Evolutionary conservation across 2,329 filamentous ascomycete genomes (phyloP), one percentile per base, ranked within the genome.

Genomic region (Colletotrichum sp.): DNA sequence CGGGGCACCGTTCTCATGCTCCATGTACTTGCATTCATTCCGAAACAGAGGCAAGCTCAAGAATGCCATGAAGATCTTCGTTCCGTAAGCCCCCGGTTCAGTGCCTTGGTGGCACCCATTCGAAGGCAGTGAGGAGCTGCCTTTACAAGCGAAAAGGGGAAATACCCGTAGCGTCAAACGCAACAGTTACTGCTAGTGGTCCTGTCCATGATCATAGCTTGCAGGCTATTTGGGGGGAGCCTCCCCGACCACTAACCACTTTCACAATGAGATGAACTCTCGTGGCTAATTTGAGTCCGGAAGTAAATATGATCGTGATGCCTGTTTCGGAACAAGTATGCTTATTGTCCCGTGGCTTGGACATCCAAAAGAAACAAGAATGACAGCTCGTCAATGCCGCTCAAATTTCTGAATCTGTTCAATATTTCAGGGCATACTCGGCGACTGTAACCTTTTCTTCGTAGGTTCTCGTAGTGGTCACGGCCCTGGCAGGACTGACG

Each of bases 11-110:
- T 22, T 22, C n/a, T 8, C n/a, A 3, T 13, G n/a, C 6, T 52
- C n/a, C 44, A 8, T 4, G n/a, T 22, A 7, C 0, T 25, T 52
- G 3, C 11, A 8, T 25, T 3, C 11, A 52, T 52, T 0, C 12
- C 44, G n/a, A 52, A 22, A 22, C 11, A 22, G 11, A 52, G 6
- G 11, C 11, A 22, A 22, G 3, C 9, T 49, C 4, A 5, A 25
- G n/a, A 2, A 2, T 22, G 6, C 1, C 19, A 52, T 52, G n/a
- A 12, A 52, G 19, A 22, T 13, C 3, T 22, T 22, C 11, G 6
- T 13, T 1, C 11, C 6, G 6, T 7, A 13, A 13, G 44, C 6
- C n/a, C 4, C 0, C 8, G n/a, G 6, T 13, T 22, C 0, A 4
- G 44, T 1, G n/a, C 11, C 44, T 5, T 22, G n/a, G 6, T 7